These are phyloP conservation scores for Amphichorda felina DNA, from an alignment of 2,329 filamentous ascomycete species.

Conservation along the genomic window DNA sequence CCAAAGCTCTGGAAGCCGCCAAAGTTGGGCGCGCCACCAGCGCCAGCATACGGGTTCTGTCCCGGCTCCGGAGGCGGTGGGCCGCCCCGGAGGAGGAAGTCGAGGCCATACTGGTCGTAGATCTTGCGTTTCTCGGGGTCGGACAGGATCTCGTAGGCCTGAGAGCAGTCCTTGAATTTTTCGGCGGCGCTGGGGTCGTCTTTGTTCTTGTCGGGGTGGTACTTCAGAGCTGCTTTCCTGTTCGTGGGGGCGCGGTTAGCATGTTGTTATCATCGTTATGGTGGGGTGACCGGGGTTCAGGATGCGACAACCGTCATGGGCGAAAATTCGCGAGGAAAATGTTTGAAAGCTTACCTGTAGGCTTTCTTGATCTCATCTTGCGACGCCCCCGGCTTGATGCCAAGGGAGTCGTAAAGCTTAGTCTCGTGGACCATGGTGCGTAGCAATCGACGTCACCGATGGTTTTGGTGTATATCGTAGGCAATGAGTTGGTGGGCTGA, in stretches of 20 bases:
- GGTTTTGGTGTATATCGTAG: no score
- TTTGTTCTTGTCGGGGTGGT: slow-evolving; percentile 97
- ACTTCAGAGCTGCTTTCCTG: slow-evolving; percentile 81
- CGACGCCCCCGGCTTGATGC: slow-evolving; percentile 64
- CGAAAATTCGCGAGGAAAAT: not conserved
- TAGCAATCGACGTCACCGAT: not conserved
- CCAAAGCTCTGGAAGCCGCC: slow-evolving; percentile 42
- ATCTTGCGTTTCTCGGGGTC: slow-evolving; percentile 94
- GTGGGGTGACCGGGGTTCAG: slow-evolving; percentile 1
- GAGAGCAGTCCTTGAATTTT: slow-evolving; percentile 96
- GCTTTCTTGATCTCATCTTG: slow-evolving; percentile 98
- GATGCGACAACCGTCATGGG: not conserved
- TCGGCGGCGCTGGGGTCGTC: slow-evolving; percentile 75
- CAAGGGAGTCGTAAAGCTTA: slow-evolving; percentile 83
- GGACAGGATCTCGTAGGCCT: slow-evolving; percentile 95
- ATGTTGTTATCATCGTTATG: slow-evolving; percentile 1
- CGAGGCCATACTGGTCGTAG: slow-evolving; percentile 90
- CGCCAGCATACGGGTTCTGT: slow-evolving; percentile 49
- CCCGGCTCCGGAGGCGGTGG: slow-evolving; percentile 50
- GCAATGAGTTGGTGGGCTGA: no score
- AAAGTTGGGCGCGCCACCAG: slow-evolving; percentile 34
- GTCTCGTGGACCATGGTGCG: slow-evolving; percentile 81
- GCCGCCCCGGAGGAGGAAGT: slow-evolving; percentile 73
- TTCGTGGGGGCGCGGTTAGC: slow-evolving; percentile 20
- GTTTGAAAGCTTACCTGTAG: slow-evolving; percentile 73